These are phyloP conservation scores for Schizosaccharomyces lindneri DNA, from an alignment of 805 yeast species.

Conservation along the genomic window DNA sequence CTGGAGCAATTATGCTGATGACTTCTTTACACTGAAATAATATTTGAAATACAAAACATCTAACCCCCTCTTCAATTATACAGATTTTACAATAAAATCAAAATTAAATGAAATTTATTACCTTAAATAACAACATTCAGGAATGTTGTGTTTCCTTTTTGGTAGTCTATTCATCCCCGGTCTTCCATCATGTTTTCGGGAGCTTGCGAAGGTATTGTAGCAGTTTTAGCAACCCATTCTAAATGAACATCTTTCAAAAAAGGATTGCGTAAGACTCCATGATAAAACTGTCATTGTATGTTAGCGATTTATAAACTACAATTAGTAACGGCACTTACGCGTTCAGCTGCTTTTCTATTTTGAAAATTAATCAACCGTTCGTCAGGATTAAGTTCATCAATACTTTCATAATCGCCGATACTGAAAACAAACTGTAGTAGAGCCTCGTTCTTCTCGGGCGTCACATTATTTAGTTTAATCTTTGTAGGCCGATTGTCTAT, in stretches of 20 bases:
- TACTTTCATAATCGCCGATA: constrained; percentile 11
- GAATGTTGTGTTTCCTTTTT: too few relatives aligned
- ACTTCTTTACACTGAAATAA: too few relatives aligned
- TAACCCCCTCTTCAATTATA: too few relatives aligned
- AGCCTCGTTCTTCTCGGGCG: constrained; percentile 14
- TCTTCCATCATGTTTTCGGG: neutral
- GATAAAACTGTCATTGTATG: neutral
- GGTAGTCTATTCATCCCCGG: neutral
- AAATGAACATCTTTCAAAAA: neutral
- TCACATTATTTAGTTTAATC: constrained; percentile 14
- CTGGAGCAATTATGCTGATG: too few relatives aligned
- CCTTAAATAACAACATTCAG: too few relatives aligned
- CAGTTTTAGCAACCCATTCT: neutral
- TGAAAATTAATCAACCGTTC: constrained; percentile 11
- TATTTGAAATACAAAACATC: too few relatives aligned
- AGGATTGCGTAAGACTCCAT: neutral
- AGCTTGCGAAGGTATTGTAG: neutral
- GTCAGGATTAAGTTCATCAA: constrained; percentile 6
- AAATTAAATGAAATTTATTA: too few relatives aligned
- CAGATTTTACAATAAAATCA: too few relatives aligned
- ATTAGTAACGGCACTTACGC: neutral
- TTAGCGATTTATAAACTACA: neutral
- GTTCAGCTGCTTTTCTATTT: constrained; percentile 18
- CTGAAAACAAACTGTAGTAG: constrained; percentile 12
- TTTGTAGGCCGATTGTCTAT: constrained; percentile 18